These are phyloP conservation scores for Pseudognaphalium luteoalbum DNA, from an alignment of 129 eudicot genomes.

Conservation along the genomic window DNA sequence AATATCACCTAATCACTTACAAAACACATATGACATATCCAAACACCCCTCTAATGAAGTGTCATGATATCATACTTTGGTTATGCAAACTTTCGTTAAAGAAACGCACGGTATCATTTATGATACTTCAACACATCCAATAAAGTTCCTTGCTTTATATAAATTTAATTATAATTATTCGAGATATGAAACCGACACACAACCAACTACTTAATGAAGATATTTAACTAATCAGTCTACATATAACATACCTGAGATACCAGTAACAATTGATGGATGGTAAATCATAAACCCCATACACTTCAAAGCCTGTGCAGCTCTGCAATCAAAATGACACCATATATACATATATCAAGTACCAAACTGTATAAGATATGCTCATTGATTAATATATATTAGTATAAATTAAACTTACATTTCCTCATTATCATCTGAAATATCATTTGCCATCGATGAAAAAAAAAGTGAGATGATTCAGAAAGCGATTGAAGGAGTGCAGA, in stretches of 20 bases:
- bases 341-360: not conserved
- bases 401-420: constrained; percentile 58
- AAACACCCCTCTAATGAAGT: not conserved
- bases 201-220: constrained; percentile 6
- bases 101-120: too few relatives aligned
- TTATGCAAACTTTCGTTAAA: too few relatives aligned
- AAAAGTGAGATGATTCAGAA: constrained; percentile 42
- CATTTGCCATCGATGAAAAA: constrained; percentile 41
- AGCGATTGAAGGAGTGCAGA: constrained; percentile 42
- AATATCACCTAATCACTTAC: not conserved
- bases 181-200: not conserved
- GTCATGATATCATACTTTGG: not conserved
- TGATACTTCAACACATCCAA: not conserved
- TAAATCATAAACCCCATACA: constrained; percentile 87
- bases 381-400: too few relatives aligned
- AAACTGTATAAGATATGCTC: not conserved
- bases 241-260: constrained; percentile 40
- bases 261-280: constrained; percentile 57
- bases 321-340: constrained; percentile 24
- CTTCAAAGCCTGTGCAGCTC: constrained; percentile 86
- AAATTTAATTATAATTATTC: not conserved
- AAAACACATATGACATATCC: not conserved
- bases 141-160: not conserved
- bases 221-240: not conserved
- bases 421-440: constrained; percentile 55